A percentile compares a stretch with the other conserved stretches of the same genome.
phyloP scores from a whole-genome alignment of 2,329 filamentous ascomycete genomes.

The Fusarium tupiense region DNA sequence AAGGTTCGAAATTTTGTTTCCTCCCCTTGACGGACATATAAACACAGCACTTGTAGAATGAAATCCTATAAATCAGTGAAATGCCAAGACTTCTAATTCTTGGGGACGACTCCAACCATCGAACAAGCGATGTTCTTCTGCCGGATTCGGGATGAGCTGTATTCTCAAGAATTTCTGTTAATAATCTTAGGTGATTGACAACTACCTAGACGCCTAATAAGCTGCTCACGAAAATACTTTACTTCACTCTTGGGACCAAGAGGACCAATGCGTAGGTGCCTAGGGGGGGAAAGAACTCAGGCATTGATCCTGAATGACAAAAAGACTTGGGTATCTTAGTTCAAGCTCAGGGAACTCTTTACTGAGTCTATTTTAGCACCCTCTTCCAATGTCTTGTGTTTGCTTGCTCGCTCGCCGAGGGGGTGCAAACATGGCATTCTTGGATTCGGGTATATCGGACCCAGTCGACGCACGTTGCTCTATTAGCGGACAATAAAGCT shows the following conservation, averaged over 20 bases:
- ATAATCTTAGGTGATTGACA: no score
- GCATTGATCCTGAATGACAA: no score
- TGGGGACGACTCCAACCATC: background rate
- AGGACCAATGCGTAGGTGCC: background rate
- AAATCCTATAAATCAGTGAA: background rate
- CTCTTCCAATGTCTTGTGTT: no score
- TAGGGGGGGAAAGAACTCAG: no score
- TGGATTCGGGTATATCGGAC: constrained; percentile 23
- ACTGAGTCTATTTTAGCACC: no score
- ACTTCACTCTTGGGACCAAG: background rate
- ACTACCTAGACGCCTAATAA: background rate
- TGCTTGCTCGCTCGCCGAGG: no score
- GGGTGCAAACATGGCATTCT: constrained; percentile 10
- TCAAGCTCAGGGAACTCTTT: no score
- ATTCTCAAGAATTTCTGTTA: background rate
- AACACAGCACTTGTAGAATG: background rate
- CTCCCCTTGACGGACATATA: background rate
- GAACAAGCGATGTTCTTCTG: background rate
- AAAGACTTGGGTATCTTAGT: no score
- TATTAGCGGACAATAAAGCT: constrained; percentile 32
- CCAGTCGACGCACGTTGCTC: constrained; percentile 13
- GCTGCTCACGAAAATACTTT: background rate
- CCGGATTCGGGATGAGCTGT: background rate
- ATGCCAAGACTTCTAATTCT: background rate
- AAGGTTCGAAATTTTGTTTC: background rate